Conservation (phyloP, 192 early-diverging fungal species). For the Cladochytrium replicatum region DNA sequence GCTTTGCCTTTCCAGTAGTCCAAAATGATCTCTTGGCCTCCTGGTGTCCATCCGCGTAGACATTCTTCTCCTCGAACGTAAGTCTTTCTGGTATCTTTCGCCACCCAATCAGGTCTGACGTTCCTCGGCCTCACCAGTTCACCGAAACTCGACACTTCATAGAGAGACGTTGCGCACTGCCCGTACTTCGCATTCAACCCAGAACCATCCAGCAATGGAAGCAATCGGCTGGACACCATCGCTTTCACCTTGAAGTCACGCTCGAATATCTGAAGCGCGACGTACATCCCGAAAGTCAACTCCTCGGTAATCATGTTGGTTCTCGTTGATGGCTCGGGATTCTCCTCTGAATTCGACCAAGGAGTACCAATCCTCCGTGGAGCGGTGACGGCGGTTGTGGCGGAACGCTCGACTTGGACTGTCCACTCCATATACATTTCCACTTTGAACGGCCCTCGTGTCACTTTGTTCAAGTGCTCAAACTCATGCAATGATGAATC, state of each 20-base stretch:
- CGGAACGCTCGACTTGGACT: too few relatives aligned
- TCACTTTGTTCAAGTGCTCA: conserved; percentile 14
- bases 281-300: background rate
- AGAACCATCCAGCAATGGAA: too few relatives aligned
- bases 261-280: too few relatives aligned
- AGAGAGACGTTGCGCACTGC: too few relatives aligned
- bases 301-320: background rate
- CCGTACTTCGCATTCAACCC: too few relatives aligned
- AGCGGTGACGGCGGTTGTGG: too few relatives aligned
- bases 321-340: background rate
- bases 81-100: background rate
- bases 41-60: conserved; percentile 19
- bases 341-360: background rate
- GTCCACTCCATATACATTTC: conserved; percentile 16
- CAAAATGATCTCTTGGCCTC: conserved; percentile 11
- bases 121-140: background rate
- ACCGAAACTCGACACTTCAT: background rate
- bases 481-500: conserved; percentile 18
- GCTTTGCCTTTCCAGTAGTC: conserved; percentile 11
- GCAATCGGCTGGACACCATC: background rate
- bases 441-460: conserved; percentile 3
- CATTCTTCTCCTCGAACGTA: conserved; percentile 30
- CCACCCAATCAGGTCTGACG: background rate
- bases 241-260: background rate
- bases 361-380: too few relatives aligned